These are phyloP conservation scores for Aquilaria agallochum DNA, from an alignment of 441 rosid species.

Conservation along the genomic window DNA sequence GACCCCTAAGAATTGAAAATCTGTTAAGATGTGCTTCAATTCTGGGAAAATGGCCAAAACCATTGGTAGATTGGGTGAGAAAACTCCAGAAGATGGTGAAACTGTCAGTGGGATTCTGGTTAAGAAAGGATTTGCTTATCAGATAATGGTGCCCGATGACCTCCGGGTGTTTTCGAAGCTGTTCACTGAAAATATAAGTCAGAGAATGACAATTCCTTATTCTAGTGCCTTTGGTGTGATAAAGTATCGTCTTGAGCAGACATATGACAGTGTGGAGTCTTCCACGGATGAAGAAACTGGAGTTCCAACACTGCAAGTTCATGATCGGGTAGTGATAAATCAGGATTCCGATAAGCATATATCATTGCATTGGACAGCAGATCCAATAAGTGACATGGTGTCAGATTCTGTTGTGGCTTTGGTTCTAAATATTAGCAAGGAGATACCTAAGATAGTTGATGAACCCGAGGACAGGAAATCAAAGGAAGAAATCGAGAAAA, in stretches of 20 bases:
- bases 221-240: constrained; percentile 78
- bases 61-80: constrained; percentile 75
- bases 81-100: constrained; percentile 73
- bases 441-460: constrained; percentile 66
- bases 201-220: constrained; percentile 78
- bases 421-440: constrained; percentile 65
- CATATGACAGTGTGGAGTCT: constrained; percentile 75
- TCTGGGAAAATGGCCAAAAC: constrained; percentile 95
- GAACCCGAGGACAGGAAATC: constrained; percentile 51
- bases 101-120: constrained; percentile 75
- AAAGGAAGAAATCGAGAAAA: constrained; percentile 66
- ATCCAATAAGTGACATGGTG: constrained; percentile 89
- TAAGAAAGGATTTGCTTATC: constrained; percentile 90
- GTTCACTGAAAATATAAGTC: constrained; percentile 74
- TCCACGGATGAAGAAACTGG: constrained; percentile 74
- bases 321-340: constrained; percentile 66
- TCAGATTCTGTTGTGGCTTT: constrained; percentile 85
- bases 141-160: constrained; percentile 94
- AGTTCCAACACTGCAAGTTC: constrained; percentile 59
- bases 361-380: constrained; percentile 81
- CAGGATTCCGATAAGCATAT: constrained; percentile 81
- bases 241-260: constrained; percentile 76
- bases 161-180: constrained; percentile 93
- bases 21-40: constrained; percentile 76
- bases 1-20: constrained; percentile 88